Evolutionary conservation across 2,329 filamentous ascomycete genomes (phyloP), one percentile per base, ranked within the genome.

Genomic region (Venturia effusa): DNA sequence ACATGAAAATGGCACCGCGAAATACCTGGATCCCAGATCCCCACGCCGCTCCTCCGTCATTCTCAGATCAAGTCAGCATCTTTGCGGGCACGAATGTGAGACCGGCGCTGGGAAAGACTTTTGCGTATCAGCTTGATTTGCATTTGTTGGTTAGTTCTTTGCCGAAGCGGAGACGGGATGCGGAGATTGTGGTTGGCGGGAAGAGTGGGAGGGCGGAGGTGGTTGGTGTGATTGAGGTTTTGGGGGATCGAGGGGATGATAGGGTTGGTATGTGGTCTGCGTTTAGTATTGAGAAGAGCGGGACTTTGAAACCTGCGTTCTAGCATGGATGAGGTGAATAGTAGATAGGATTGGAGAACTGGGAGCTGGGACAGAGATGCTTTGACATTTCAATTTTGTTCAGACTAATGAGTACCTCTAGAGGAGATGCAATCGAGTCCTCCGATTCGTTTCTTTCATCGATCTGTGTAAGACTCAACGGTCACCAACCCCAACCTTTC

Each of bases 201-300:
- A 34, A 43, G 45, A 51, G 40, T 41, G 32, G 59, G 59, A 60
- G 65, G 30, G 67, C 68, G 6, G 67, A 73, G 62, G 69, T 71
- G 67, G 73, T 73, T 40, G 69, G 69, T 60, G 75, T 80, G 30
- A 39, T 80, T 2, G 79, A 81, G 68, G 71, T 81, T 15, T n/a
- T 80, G 64, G 68, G 69, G 40, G 78, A 80, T 71, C 68, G 77
- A 61, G 71, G 68, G 64, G 74, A 68, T 17, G 70, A 68, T 10
- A 69, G 76, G 57, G 69, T 69, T 37, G 77, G 77, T 5, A 71
- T 67, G 19, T 81, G 78, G 77, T 74, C 61, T 24, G 63, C 66
- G 22, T 66, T 66, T 27, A 11, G n/a, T 19, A 60, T 65, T n/a
- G 61, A 32, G 7, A 40, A 59, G 6, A 41, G 19, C 17, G 54